These are phyloP conservation scores for Gossypium arboreum DNA, from an alignment of 345 rosid genomes.

Conservation along the genomic window DNA sequence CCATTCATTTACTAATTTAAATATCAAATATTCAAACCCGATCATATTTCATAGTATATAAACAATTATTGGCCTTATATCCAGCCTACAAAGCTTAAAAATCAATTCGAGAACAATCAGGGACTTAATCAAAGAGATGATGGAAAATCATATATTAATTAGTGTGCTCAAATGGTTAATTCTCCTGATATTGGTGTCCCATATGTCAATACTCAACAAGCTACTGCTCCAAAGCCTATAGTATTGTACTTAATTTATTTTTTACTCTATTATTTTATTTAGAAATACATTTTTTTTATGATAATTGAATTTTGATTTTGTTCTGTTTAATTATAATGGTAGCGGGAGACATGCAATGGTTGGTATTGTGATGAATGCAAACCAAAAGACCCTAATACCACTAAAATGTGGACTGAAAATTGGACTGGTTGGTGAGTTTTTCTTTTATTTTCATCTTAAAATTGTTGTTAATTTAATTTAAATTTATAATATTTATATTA, in stretches of 20 bases:
- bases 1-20: too few relatives aligned
- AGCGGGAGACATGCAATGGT: slow-evolving; percentile 57
- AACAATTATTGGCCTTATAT: too few relatives aligned
- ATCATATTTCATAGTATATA: too few relatives aligned
- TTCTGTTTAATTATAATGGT: background rate
- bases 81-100: too few relatives aligned
- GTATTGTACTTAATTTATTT: background rate
- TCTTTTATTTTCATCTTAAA: background rate
- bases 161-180: slow-evolving; percentile 31
- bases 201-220: slow-evolving; percentile 37
- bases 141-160: slow-evolving; percentile 26
- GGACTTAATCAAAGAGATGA: background rate
- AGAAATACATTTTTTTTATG: too few relatives aligned
- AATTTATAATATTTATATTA: background rate
- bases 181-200: slow-evolving; percentile 41
- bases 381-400: slow-evolving; percentile 33
- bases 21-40: too few relatives aligned
- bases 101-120: too few relatives aligned
- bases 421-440: slow-evolving; percentile 60
- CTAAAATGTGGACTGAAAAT: slow-evolving; percentile 69
- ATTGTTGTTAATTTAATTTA: too few relatives aligned
- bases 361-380: slow-evolving; percentile 46
- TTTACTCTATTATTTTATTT: too few relatives aligned
- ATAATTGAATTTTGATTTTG: background rate
- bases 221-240: slow-evolving; percentile 41